Evolutionary conservation across 768 basidiomycete genomes (phyloP), one percentile per base, ranked within the genome.

Genomic region (Pulveroboletus sp.): DNA sequence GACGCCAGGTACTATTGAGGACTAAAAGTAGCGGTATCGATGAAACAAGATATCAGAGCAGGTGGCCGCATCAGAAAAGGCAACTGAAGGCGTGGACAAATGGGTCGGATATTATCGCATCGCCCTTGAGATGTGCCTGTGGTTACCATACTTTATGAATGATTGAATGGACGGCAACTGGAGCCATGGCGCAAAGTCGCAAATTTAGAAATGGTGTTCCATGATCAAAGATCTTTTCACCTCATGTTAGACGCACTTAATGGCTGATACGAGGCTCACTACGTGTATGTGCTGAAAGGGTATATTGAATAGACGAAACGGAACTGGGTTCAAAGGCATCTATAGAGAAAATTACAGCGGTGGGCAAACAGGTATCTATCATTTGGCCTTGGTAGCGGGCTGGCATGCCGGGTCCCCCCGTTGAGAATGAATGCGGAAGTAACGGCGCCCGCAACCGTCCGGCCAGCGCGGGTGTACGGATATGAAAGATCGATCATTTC

Each of bases 41-140:
- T 56, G 59, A 50, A 48, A 42, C n/a, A 17, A 49, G 46, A 59
- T 49, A 49, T 37, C 53, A 48, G 48, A 51, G 51, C 48, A 43
- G 41, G 35, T 41, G 19, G 32, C n/a, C n/a, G n/a, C n/a, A 23
- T 59, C 54, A 50, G 52, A 63, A 61, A 42, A 43, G 57, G 54
- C 53, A 54, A 53, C 45, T 43, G 46, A 41, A 49, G 46, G 61
- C 60, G 48, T 61, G 61, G 54, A 29, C 46, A 47, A 53, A 54
- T 57, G 43, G 53, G 54, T 63, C 68, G 65, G 65, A 67, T 45
- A 67, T 67, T 65, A 63, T 62, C 52, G 47, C 62, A 62, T 51
- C 44, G 56, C 60, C 55, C 49, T 41, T 51, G 29, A 32, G 47
- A 54, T 47, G 54, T 67, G 57, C 59, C 61, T 60, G 51, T 59